These are phyloP conservation scores for Ophiostoma himal-ulmi DNA, from an alignment of 2,329 filamentous ascomycete species.

Conservation along the genomic window DNA sequence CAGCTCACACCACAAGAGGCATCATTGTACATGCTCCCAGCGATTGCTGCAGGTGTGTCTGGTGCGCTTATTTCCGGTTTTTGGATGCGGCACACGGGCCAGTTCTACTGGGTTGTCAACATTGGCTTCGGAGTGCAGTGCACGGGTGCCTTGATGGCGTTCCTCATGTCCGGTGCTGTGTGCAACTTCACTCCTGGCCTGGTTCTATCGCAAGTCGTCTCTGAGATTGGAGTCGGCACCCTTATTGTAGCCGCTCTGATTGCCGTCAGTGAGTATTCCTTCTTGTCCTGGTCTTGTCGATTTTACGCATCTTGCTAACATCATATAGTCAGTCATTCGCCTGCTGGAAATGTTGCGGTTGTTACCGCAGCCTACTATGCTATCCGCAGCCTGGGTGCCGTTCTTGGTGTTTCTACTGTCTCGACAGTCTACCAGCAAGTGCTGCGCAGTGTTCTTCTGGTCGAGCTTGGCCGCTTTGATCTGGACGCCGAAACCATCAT, in stretches of 20 bases:
- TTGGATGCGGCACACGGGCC: slow-evolving; percentile 12
- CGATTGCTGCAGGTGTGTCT: not conserved
- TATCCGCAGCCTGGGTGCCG: not conserved
- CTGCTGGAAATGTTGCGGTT: not conserved
- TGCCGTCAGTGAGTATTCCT: not conserved
- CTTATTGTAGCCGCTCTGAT: slow-evolving; percentile 5
- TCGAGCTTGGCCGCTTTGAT: slow-evolving; percentile 9
- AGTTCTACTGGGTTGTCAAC: slow-evolving; percentile 6
- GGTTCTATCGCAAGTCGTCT: not conserved
- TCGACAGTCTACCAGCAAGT: slow-evolving; percentile 9
- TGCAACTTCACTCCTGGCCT: not conserved
- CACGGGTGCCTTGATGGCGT: not conserved
- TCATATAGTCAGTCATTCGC: not conserved
- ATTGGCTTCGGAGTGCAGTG: not conserved
- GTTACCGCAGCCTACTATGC: slow-evolving; percentile 9
- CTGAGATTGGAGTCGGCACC: not conserved
- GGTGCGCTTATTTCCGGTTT: not conserved
- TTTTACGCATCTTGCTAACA: not conserved
- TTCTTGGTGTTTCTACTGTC: not conserved
- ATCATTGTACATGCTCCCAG: slow-evolving; percentile 5
- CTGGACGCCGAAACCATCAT: slow-evolving; percentile 3
- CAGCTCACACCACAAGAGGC: slow-evolving; percentile 6
- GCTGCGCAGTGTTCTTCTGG: not conserved
- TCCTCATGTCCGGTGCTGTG: not conserved
- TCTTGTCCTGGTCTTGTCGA: not conserved